Conservation (phyloP, 441 rosid genomes). For the Brassica hybrid region DNA sequence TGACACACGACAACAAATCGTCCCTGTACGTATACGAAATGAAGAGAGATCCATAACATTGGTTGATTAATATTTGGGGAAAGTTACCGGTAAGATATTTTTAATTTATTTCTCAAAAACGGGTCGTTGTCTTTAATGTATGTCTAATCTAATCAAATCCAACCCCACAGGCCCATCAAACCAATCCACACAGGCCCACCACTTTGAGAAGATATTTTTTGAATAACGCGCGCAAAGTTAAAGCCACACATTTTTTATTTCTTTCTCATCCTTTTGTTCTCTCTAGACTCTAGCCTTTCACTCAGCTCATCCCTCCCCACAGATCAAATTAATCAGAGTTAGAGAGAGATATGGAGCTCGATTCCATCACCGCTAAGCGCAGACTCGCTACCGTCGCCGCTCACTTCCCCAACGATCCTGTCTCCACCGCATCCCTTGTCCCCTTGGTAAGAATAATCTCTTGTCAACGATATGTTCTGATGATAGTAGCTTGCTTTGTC, state of each 20-base stretch:
- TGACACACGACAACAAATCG: too few relatives aligned
- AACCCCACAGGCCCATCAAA: not conserved
- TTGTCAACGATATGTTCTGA: too few relatives aligned
- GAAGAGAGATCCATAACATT: too few relatives aligned
- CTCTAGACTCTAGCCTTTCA: constrained; percentile 41
- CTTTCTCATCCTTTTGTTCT: not conserved
- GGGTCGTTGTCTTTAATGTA: not conserved
- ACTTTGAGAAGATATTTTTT: not conserved
- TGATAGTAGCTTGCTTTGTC: too few relatives aligned
- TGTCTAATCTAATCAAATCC: not conserved
- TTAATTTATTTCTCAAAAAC: not conserved
- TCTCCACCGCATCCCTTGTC: constrained; percentile 52
- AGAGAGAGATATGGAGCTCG: constrained; percentile 58
- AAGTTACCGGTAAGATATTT: too few relatives aligned
- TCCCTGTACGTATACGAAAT: too few relatives aligned
- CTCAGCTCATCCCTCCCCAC: constrained; percentile 24
- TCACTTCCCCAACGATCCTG: constrained; percentile 59
- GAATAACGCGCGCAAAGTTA: constrained; percentile 33
- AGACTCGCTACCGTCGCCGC: constrained; percentile 66
- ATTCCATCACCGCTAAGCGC: constrained; percentile 54
- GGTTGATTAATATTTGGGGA: too few relatives aligned
- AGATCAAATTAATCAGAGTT: constrained; percentile 43
- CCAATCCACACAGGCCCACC: not conserved
- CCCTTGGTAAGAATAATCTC: constrained; percentile 71
- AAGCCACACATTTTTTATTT: constrained; percentile 37